phyloP scores from a whole-genome alignment of 192 early-diverging fungal species.

The Phycomyces nitens region DNA sequence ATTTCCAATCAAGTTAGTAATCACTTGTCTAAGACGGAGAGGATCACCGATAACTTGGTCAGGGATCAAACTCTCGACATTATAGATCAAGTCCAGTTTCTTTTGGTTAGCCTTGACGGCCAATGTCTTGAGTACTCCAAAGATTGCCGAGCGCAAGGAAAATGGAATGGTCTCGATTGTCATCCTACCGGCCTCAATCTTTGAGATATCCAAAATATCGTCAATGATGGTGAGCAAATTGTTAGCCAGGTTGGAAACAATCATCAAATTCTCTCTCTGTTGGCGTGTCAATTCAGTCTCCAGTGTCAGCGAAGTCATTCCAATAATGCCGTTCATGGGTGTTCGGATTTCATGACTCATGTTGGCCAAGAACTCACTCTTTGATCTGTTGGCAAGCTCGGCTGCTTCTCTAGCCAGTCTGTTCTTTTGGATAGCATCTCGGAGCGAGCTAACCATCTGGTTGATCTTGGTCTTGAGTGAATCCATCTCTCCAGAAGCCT shows the following conservation, averaged over 20 bases:
- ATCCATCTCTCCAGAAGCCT: slow-evolving; percentile 84
- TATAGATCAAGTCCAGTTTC: slow-evolving; percentile 63
- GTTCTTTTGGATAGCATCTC: slow-evolving; percentile 76
- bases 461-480: slow-evolving; percentile 82
- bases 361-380: slow-evolving; percentile 66
- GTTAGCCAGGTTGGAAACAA: slow-evolving; percentile 68
- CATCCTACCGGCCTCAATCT: slow-evolving; percentile 84
- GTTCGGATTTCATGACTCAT: slow-evolving; percentile 74
- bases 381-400: slow-evolving; percentile 78
- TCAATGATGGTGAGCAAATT: slow-evolving; percentile 76
- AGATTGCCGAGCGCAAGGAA: slow-evolving; percentile 55
- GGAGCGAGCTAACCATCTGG: slow-evolving; percentile 76
- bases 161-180: slow-evolving; percentile 71
- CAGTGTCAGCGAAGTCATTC: slow-evolving; percentile 68
- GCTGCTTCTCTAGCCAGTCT: slow-evolving; percentile 75
- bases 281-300: slow-evolving; percentile 77
- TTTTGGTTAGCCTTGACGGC: slow-evolving; percentile 73
- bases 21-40: slow-evolving; percentile 69
- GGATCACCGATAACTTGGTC: slow-evolving; percentile 74
- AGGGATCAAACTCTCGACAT: slow-evolving; percentile 66
- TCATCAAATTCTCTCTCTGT: slow-evolving; percentile 79
- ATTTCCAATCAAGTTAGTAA: slow-evolving; percentile 82
- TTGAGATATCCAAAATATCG: slow-evolving; percentile 82
- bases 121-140: slow-evolving; percentile 67
- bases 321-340: slow-evolving; percentile 81